Percentiles rank a stretch among this genome's conserved stretches.
These are phyloP conservation scores for Neurospora tetraspora DNA, from an alignment of 495 filamentous ascomycete genomes.

Conservation along the genomic window DNA sequence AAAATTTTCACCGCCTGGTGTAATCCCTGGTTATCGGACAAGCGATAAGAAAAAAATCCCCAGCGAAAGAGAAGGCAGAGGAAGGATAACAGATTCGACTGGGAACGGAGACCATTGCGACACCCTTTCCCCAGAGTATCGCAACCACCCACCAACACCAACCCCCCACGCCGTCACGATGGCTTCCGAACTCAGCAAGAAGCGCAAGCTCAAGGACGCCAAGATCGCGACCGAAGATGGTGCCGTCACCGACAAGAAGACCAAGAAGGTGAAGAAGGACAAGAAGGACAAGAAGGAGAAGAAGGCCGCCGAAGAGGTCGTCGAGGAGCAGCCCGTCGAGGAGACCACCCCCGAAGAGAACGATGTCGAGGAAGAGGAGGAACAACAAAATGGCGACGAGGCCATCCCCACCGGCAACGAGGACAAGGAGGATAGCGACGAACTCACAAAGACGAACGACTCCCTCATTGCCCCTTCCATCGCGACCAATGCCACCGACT, in stretches of 20 bases:
- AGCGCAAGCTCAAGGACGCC: conserved; percentile 36
- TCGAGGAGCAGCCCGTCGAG: conserved; percentile 8
- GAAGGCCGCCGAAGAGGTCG: conserved; percentile 8
- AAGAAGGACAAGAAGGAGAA: conserved; percentile 12
- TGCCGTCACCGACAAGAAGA: conserved; percentile 17
- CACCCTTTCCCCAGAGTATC: neutral
- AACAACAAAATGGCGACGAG: neutral
- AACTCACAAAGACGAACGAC: conserved; percentile 6
- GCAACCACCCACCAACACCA: conserved; percentile 1
- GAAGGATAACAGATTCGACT: neutral
- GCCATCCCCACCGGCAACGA: conserved; percentile 14
- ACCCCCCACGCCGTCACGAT: conserved; percentile 9
- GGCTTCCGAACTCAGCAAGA: conserved; percentile 35
- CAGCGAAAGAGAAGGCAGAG: neutral
- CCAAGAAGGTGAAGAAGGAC: conserved; percentile 19
- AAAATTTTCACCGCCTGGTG: neutral
- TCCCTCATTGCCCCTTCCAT: conserved; percentile 22
- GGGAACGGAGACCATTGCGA: neutral
- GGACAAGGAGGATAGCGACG: conserved; percentile 12
- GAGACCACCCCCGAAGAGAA: conserved; percentile 6
- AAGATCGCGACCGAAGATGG: conserved; percentile 20
- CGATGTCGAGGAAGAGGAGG: conserved; percentile 5
- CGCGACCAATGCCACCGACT: conserved; percentile 35
- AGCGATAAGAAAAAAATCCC: neutral
- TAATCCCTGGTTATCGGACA: neutral